Conservation (phyloP, 2,329 filamentous ascomycete species). For the Cladosporium sp. region DNA sequence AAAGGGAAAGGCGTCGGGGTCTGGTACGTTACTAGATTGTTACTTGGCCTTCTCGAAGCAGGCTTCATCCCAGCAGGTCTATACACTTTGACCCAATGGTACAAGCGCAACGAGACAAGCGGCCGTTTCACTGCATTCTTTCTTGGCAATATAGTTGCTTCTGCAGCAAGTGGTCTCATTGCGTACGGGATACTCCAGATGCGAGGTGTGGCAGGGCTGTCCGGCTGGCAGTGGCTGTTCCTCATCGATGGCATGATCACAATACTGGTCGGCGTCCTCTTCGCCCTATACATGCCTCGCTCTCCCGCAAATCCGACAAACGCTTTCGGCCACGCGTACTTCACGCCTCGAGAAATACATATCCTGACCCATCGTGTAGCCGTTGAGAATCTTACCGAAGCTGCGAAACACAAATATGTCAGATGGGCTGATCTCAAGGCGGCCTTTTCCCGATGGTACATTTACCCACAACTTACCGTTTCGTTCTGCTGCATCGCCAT, state of each 20-base stretch:
- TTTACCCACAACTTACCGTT: slow-evolving; percentile 26
- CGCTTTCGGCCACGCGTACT: neutral
- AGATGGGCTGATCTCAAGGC: neutral
- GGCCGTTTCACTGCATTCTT: slow-evolving; percentile 45
- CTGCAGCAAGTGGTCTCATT: slow-evolving; percentile 36
- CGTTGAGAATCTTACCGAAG: neutral
- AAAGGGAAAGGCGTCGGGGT: neutral
- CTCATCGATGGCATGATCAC: slow-evolving; percentile 47
- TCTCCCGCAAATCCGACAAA: slow-evolving; percentile 38
- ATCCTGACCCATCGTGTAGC: neutral
- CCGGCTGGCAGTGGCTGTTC: slow-evolving; percentile 55
- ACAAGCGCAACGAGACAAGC: slow-evolving; percentile 43
- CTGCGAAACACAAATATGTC: neutral
- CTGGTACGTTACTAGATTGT: slow-evolving; percentile 34
- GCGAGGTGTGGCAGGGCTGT: slow-evolving; percentile 43
- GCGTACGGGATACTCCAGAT: slow-evolving; percentile 35
- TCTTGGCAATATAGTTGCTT: slow-evolving; percentile 43
- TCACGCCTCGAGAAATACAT: neutral
- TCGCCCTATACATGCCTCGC: slow-evolving; percentile 52
- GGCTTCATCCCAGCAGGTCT: slow-evolving; percentile 47
- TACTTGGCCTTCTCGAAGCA: slow-evolving; percentile 37
- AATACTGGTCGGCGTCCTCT: slow-evolving; percentile 20
- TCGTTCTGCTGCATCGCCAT: slow-evolving; percentile 27
- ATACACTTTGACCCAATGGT: slow-evolving; percentile 47
- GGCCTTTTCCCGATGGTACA: neutral